Evolutionary conservation across 2,329 filamentous ascomycete genomes (phyloP).

Genomic region (Tympanopsis confertula): DNA sequence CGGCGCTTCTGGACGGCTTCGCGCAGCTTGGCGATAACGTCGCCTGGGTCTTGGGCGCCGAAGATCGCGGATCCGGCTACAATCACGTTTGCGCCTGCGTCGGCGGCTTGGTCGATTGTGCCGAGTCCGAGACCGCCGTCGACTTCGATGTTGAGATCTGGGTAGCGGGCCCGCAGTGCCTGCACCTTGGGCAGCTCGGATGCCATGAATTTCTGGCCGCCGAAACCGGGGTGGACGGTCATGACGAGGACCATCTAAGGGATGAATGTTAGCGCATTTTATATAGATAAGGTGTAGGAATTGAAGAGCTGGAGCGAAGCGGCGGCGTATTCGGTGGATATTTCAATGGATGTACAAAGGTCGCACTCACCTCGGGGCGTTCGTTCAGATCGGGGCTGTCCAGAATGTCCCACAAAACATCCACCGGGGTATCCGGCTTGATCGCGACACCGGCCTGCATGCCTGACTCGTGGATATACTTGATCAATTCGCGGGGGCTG

Average conservation of each 20-base stretch:
- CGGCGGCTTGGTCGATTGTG: slow-evolving; percentile 62
- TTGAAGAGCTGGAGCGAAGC: too few species aligned
- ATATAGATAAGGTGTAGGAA: too few species aligned
- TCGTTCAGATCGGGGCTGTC: slow-evolving; percentile 47
- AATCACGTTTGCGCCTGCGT: slow-evolving; percentile 69
- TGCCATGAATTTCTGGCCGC: slow-evolving; percentile 68
- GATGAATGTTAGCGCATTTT: slow-evolving; percentile 1
- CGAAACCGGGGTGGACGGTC: slow-evolving; percentile 67
- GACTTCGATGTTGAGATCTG: slow-evolving; percentile 63
- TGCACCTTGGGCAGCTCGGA: slow-evolving; percentile 62
- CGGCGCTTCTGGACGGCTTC: slow-evolving; percentile 44
- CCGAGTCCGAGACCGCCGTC: slow-evolving; percentile 59
- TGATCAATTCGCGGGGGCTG: slow-evolving; percentile 55
- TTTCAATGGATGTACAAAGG: too few species aligned
- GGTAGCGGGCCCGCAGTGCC: slow-evolving; percentile 54
- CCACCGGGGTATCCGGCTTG: slow-evolving; percentile 60
- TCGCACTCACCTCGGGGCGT: slow-evolving; percentile 51
- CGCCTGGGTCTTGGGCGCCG: slow-evolving; percentile 53
- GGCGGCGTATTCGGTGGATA: too few species aligned
- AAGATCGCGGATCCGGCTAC: slow-evolving; percentile 69
- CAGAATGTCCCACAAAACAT: slow-evolving; percentile 62
- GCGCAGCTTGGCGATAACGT: slow-evolving; percentile 54
- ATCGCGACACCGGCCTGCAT: slow-evolving; percentile 69
- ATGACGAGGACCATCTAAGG: slow-evolving; percentile 64
- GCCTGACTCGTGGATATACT: slow-evolving; percentile 56